Evolutionary conservation across 2,329 filamentous ascomycete genomes (phyloP).

Genomic region (Trichophaea hybrida): DNA sequence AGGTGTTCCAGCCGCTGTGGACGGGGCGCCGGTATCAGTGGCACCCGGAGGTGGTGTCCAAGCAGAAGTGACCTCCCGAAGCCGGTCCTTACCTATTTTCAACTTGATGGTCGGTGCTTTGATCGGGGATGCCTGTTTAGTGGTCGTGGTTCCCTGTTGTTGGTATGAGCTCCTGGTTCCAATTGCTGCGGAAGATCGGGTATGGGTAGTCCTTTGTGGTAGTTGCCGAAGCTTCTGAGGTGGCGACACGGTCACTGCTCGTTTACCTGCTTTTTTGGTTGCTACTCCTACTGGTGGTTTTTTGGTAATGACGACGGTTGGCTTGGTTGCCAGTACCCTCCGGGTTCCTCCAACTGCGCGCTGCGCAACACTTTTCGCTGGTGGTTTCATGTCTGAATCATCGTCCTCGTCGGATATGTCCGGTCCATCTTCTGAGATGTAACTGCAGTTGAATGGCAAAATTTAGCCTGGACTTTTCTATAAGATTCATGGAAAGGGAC

Average conservation of each 20-base stretch:
- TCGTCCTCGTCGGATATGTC: conserved; percentile 14
- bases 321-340: background rate
- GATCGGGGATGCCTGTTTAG: background rate
- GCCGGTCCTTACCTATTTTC: conserved; percentile 23
- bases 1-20: background rate
- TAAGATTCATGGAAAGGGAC: too few relatives aligned
- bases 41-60: conserved; percentile 18
- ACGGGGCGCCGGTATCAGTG: conserved; percentile 7
- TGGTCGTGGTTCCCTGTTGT: background rate
- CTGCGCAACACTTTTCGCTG: background rate
- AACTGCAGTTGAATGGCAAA: conserved; percentile 4
- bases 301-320: background rate
- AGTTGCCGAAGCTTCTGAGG: background rate
- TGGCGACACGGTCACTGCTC: background rate
- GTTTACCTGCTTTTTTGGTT: conserved; percentile 3
- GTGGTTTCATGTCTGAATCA: background rate
- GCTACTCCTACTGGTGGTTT: background rate
- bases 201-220: background rate
- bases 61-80: conserved; percentile 17
- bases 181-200: background rate
- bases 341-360: background rate
- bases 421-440: conserved; percentile 19
- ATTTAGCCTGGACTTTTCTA: background rate
- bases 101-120: conserved; percentile 11
- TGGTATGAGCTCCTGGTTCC: conserved; percentile 7